Evolutionary conservation across 2,329 filamentous ascomycete genomes (phyloP), one percentile per base, ranked within the genome.

Genomic region (Xylariaceae sp.): DNA sequence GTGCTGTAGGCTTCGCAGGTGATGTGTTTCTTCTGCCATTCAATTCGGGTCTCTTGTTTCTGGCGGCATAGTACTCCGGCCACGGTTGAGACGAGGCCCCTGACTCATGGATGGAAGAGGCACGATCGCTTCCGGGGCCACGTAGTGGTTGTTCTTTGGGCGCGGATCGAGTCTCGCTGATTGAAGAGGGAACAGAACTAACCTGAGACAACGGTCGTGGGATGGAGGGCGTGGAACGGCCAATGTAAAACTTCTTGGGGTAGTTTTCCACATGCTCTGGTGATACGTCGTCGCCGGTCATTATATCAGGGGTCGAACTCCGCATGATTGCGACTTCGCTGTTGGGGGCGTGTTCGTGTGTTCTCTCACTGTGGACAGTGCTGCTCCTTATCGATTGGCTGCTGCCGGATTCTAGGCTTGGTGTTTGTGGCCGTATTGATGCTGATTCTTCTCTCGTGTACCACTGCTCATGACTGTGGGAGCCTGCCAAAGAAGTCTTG

Each of bases 331-430:
- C 59, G 2, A 56, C 51, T 3, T 66, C 66, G 10, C 54, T 42
- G 34, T 53, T 63, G 5, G 61, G 15, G 5, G 60, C 23, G 15
- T 56, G 44, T 44, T 64, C 65, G 44, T 67, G 60, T 3, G 58
- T 52, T 58, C 65, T 70, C n/a, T 70, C 70, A 1, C 69, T 73
- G 13, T 68, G 60, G 44, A 73, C 23, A n/a, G 69, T 18, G 55
- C 68, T 71, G 55, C 70, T 72, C 5, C 63, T 62, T 45, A 68
- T 64, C 9, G 71, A 72, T 17, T 65, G 64, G 44, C 65, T 66
- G 23, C 58, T 62, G 2, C 67, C 65, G 23, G 56, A 69, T n/a
- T 68, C 62, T 4, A 73, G 56, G 30, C 70, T 71, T 2, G 71
- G 70, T 2, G 71, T 70, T 17, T 65, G 67, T 13, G 70, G 70